These are phyloP conservation scores for Sporothrix luriei DNA, from an alignment of 2,329 filamentous ascomycete genomes.

Conservation along the genomic window DNA sequence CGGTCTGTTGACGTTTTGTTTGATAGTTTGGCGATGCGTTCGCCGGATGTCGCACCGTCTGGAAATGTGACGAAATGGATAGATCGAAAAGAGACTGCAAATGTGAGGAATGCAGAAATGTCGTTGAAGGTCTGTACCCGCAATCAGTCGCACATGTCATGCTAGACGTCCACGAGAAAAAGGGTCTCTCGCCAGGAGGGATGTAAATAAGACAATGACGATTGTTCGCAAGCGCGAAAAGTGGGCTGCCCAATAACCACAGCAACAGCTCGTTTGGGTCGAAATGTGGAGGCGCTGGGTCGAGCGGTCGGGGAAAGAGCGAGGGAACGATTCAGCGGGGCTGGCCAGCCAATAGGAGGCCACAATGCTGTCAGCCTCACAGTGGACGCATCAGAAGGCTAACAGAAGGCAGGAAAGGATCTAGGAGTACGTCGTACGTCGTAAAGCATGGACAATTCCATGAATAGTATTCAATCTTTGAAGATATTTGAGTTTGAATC, in stretches of 20 bases:
- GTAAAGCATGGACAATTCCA: not conserved
- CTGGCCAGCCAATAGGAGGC: constrained; percentile 6
- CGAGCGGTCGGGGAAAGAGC: constrained; percentile 5
- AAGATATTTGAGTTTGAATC: not conserved
- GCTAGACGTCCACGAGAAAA: not conserved
- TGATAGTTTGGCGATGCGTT: not conserved
- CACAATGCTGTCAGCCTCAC: not conserved
- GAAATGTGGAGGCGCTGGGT: constrained; percentile 9
- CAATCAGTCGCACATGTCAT: constrained; percentile 8
- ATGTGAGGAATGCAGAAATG: constrained; percentile 19
- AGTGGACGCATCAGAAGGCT: not conserved
- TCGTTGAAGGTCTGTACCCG: constrained; percentile 17
- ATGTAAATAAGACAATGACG: constrained; percentile 28
- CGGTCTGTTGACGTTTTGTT: not conserved
- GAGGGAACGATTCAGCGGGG: not conserved
- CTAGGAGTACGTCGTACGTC: too few species aligned
- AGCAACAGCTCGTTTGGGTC: constrained; percentile 22
- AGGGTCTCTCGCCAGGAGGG: not conserved
- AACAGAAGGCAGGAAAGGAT: not conserved
- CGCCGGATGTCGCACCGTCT: not conserved
- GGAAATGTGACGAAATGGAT: not conserved
- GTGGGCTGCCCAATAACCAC: constrained; percentile 25
- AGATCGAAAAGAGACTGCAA: not conserved
- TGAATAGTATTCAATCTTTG: not conserved
- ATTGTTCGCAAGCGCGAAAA: constrained; percentile 19